Base-by-base conservation (phyloP, 257 asterid species). In the Datura wrightii region DNA sequence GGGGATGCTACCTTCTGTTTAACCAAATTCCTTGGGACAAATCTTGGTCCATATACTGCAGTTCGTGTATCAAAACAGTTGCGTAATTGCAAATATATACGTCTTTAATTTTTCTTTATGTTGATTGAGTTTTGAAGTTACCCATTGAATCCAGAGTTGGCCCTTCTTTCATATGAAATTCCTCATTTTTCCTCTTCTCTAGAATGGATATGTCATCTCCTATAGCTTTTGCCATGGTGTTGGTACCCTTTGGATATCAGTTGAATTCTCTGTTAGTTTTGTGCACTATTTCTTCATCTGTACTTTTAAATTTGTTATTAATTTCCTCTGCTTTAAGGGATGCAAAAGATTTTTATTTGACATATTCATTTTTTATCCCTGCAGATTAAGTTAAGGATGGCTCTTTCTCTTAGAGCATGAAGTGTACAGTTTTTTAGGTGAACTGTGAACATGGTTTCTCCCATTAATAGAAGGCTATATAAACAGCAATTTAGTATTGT, bases 341-440 rank as follows among this genome's bases (percentile, higher is more conserved):
- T 50, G 48, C 24, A 76, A 76, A 14, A 3, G 16, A 52, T 34
- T 50, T 34, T 1, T 78, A 8, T 52, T 34, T 78, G 63, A 78
- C 82, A 39, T 13, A 50, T 50, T 50, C 63, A 52, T 8, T 78
- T 78, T 52, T 46, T 52, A 34, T 14, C 52, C 44, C 16, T 78
- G 82, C 82, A 78, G 82, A 53, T 78, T 15, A 34, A 34, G 14
- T 50, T 34, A 52, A 78, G 34, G 63, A 34, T 52, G 82, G 19
- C n/a, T 76, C 15, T 14, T 76, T 50, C 31, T 50, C 82, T 24
- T 50, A 31, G 14, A 50, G 31, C 82, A 31, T 78, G 65, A 52
- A 78, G 16, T 52, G 82, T 78, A 78, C 82, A 78, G 82, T 52
- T 78, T 78, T 52, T 78, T 44, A 24, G 82, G 82, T 78, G 63